phyloP scores from a whole-genome alignment of 23 red algal species.

The Gracilaria domingensis region DNA sequence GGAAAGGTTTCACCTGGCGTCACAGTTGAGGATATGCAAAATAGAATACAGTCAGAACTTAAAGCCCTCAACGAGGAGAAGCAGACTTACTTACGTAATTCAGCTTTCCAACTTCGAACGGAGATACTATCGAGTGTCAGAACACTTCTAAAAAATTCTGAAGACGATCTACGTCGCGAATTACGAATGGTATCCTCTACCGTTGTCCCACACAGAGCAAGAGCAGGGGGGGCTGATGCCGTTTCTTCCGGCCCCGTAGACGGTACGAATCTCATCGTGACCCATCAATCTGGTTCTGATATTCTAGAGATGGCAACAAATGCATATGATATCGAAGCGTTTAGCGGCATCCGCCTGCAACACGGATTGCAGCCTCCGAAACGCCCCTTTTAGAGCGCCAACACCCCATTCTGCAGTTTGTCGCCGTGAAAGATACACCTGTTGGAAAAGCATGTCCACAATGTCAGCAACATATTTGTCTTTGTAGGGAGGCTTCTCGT shows the following conservation, averaged over 20 bases:
- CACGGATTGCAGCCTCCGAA: background rate
- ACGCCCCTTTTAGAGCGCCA: background rate
- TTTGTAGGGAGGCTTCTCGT: background rate
- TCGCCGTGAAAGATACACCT: background rate
- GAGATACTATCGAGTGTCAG: too few species aligned
- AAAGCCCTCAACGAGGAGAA: too few species aligned
- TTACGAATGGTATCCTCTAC: too few species aligned
- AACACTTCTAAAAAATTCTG: too few species aligned
- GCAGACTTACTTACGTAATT: too few species aligned
- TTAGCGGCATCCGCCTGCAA: background rate
- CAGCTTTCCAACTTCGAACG: too few species aligned
- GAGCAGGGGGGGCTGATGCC: too few species aligned
- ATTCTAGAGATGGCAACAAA: background rate
- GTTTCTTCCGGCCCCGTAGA: background rate
- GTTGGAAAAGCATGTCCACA: background rate
- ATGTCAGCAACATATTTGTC: background rate
- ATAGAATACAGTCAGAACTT: too few species aligned
- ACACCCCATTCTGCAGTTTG: conserved; percentile 14
- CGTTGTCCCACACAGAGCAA: too few species aligned
- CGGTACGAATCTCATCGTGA: background rate
- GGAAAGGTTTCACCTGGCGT: too few species aligned
- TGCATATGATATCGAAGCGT: background rate
- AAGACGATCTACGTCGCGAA: too few species aligned
- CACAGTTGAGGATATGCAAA: too few species aligned
- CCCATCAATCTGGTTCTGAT: background rate